Base-by-base conservation (phyloP, 2,329 filamentous ascomycete genomes). In the Hansfordia pulvinata region DNA sequence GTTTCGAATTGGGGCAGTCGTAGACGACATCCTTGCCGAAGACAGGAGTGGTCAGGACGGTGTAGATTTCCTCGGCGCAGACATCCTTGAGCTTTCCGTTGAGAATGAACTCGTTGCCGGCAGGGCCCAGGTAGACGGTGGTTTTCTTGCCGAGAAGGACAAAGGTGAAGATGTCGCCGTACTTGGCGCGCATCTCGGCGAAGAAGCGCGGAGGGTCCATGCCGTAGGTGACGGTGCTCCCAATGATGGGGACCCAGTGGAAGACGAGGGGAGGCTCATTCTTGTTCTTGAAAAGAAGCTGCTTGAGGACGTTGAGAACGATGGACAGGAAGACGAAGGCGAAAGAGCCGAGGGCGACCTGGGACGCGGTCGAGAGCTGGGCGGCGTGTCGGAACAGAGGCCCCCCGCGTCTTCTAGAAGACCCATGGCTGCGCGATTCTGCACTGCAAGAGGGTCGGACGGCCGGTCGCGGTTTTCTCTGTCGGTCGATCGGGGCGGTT, bases 151-250 rank as follows among this genome's bases (percentile, higher is more conserved):
- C 84, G 28, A 93, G 74, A 26, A 93, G 69, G 33, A 92, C 60
- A 45, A 93, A 93, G 11, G 85, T 93, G 51, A 90, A 93, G 46
- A 85, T 73, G 54, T 93, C 80, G 48, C 85, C 85, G 50, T 88
- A 81, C 79, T 92, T 92, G 43, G 69, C 64, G 42, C 75, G 75
- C 55, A 69, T 69, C 49, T 64, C 74, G 69, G 41, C 64, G 61
- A 94, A 93, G 67, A 94, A 96, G 27, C 62, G 64, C 46, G 83
- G 86, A 10, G 88, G 88, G 46, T 96, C 84, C 56, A 94, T 94
- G 53, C 88, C 88, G 58, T 96, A 98, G 23, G 73, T 81, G 43
- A 96, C 64, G 33, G 90, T 94, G 60, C 78, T 94, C 37, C 88
- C 88, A 44, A 98, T 66, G 39, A 93, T 56, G 32, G 81, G 82